Evolutionary conservation across 768 basidiomycete genomes (phyloP).

Genomic region (Hortiboletus flavorubellus): DNA sequence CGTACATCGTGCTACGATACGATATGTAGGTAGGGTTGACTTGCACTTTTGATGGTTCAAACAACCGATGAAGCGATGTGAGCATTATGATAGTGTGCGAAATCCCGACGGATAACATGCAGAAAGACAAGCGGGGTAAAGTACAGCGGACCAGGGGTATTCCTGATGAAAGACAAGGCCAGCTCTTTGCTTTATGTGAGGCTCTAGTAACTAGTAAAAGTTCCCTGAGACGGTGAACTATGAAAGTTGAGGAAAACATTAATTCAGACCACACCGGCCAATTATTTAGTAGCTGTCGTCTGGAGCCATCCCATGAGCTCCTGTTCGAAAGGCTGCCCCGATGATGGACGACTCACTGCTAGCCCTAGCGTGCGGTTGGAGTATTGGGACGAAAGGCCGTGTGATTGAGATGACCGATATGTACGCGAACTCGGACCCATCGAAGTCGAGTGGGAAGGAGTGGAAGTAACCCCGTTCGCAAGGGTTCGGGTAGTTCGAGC

Average conservation of each 20-base stretch:
- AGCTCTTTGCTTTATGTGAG: conserved; percentile 30
- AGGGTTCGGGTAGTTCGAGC: conserved; percentile 66
- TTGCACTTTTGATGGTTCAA: neutral
- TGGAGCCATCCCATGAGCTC: conserved; percentile 38
- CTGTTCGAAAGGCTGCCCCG: conserved; percentile 33
- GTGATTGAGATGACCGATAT: conserved; percentile 66
- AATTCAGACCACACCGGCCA: conserved; percentile 13
- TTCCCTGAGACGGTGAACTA: conserved; percentile 12
- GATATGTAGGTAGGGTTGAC: neutral
- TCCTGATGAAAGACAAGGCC: conserved; percentile 30
- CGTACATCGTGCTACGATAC: neutral
- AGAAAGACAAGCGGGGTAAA: conserved; percentile 36
- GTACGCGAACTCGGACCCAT: conserved; percentile 60
- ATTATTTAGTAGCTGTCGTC: conserved; percentile 34
- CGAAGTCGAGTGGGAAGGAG: conserved; percentile 57
- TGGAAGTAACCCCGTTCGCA: conserved; percentile 48
- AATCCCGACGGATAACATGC: conserved; percentile 37
- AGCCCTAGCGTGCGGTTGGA: conserved; percentile 74
- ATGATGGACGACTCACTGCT: conserved; percentile 50
- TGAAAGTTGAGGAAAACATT: conserved; percentile 1
- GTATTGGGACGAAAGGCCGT: conserved; percentile 68
- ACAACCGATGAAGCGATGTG: conserved; percentile 32
- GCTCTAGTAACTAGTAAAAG: conserved; percentile 28
- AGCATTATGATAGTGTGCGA: conserved; percentile 37
- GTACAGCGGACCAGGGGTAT: conserved; percentile 43